phyloP scores from a whole-genome alignment of 2,329 filamentous ascomycete species.

The Lachnum nothofagi region DNA sequence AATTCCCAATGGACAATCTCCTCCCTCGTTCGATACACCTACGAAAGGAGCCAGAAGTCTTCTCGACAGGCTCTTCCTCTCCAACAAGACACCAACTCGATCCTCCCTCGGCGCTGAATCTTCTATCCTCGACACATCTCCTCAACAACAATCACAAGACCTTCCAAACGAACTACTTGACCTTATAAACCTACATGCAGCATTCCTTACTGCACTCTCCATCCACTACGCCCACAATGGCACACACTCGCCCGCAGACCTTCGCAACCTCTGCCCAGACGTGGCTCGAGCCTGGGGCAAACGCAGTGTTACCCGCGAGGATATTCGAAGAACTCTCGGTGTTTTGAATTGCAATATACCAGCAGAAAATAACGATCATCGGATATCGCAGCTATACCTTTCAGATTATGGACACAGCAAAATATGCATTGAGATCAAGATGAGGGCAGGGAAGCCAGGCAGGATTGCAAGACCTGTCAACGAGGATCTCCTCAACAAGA shows the following conservation, averaged over 20 bases:
- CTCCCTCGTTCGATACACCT: slow-evolving; percentile 26
- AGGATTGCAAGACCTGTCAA: slow-evolving; percentile 39
- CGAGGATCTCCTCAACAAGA: slow-evolving; percentile 48
- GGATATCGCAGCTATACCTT: slow-evolving; percentile 35
- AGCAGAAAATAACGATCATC: slow-evolving; percentile 36
- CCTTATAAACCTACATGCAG: slow-evolving; percentile 58
- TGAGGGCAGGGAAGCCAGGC: slow-evolving; percentile 13
- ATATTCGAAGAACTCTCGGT: slow-evolving; percentile 62
- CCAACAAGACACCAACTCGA: slow-evolving; percentile 21
- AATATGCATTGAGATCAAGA: slow-evolving; percentile 53
- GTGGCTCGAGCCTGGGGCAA: slow-evolving; percentile 69
- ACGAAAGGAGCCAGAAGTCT: slow-evolving; percentile 30
- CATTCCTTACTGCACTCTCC: slow-evolving; percentile 63
- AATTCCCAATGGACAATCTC: slow-evolving; percentile 8
- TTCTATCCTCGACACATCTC: slow-evolving; percentile 14
- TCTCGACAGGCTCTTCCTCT: slow-evolving; percentile 29
- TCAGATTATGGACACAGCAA: slow-evolving; percentile 50
- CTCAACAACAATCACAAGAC: slow-evolving; percentile 5
- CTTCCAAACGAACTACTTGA: slow-evolving; percentile 52
- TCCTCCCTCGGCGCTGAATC: slow-evolving; percentile 16
- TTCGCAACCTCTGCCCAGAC: slow-evolving; percentile 55
- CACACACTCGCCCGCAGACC: slow-evolving; percentile 55
- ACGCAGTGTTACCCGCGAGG: slow-evolving; percentile 58
- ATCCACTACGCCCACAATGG: slow-evolving; percentile 68
- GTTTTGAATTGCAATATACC: slow-evolving; percentile 41